Conservation (phyloP, 495 filamentous ascomycete genomes). For the Barbatosphaeria neglecta region DNA sequence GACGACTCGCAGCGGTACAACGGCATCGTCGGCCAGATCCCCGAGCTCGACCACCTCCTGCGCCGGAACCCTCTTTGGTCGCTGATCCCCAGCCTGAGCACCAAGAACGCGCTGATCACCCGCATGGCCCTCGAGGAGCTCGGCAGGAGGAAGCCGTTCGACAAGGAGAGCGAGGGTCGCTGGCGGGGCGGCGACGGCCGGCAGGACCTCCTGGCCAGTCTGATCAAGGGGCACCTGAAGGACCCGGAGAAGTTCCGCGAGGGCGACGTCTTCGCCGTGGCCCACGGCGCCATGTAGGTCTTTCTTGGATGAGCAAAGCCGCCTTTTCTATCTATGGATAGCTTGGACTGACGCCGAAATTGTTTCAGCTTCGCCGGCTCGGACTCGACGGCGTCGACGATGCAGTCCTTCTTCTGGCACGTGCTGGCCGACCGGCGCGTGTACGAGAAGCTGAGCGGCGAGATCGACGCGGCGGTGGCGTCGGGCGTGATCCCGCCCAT, state of each 20-base stretch:
- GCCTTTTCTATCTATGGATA: not conserved
- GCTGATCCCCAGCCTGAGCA: conserved; percentile 32
- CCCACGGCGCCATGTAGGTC: conserved; percentile 41
- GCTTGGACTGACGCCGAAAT: conserved; percentile 1
- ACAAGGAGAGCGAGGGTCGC: conserved; percentile 27
- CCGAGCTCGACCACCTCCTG: conserved; percentile 34
- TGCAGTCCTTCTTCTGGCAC: conserved; percentile 46
- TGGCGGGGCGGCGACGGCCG: conserved; percentile 27
- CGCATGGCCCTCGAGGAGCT: conserved; percentile 39
- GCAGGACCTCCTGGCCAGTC: conserved; percentile 36
- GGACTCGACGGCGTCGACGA: conserved; percentile 50
- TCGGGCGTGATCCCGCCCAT: conserved; percentile 24
- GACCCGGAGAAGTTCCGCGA: conserved; percentile 33
- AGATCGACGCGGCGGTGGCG: conserved; percentile 31
- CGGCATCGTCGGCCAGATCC: conserved; percentile 40
- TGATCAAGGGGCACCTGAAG: conserved; percentile 35
- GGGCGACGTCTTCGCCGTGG: conserved; percentile 43
- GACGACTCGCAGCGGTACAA: conserved; percentile 44
- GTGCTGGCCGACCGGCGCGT: conserved; percentile 32
- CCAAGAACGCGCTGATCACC: conserved; percentile 37
- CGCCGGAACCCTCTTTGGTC: conserved; percentile 37
- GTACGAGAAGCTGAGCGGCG: conserved; percentile 27
- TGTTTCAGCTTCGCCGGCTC: conserved; percentile 42
- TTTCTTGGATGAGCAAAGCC: not conserved
- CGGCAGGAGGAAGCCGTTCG: conserved; percentile 29